A percentile compares a stretch with the other conserved stretches of the same genome.
These are phyloP conservation scores for Trypanosoma lewisi DNA, from an alignment of 208 protist genomes.

Conservation along the genomic window DNA sequence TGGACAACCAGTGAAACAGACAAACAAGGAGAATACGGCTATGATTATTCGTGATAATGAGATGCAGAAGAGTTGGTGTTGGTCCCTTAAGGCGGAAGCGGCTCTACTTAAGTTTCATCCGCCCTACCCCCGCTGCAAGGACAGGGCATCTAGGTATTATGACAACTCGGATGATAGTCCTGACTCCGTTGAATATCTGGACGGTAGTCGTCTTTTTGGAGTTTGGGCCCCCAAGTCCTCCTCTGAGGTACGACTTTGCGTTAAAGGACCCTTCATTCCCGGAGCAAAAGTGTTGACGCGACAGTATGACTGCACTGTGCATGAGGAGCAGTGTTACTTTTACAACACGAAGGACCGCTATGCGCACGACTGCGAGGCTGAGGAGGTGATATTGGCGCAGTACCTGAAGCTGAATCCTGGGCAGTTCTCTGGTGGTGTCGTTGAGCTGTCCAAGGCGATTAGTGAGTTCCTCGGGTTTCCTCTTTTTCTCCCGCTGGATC, in stretches of 20 bases:
- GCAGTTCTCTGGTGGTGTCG: slow-evolving; percentile 14
- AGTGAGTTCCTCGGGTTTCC: slow-evolving; percentile 60
- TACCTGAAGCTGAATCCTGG: slow-evolving; percentile 48
- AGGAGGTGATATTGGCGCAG: slow-evolving; percentile 70
- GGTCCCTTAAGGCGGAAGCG: slow-evolving; percentile 63
- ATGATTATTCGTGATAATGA: slow-evolving; percentile 85
- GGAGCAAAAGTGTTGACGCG: slow-evolving; percentile 21
- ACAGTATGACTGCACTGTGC: slow-evolving; percentile 77
- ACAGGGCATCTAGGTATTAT: slow-evolving; percentile 27
- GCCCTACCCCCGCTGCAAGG: slow-evolving; percentile 76
- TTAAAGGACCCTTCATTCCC: slow-evolving; percentile 50
- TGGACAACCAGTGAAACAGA: slow-evolving; percentile 42
- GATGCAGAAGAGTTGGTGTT: slow-evolving; percentile 86
- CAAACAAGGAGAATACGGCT: slow-evolving; percentile 78
- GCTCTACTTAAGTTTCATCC: slow-evolving; percentile 96
- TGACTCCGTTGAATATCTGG: slow-evolving; percentile 77
- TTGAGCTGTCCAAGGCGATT: slow-evolving; percentile 44
- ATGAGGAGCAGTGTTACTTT: slow-evolving; percentile 94
- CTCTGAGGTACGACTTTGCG: slow-evolving; percentile 92
- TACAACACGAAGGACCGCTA: slow-evolving; percentile 91
- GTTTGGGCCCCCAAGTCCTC: slow-evolving; percentile 94
- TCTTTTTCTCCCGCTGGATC: slow-evolving; percentile 64
- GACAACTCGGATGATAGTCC: slow-evolving; percentile 55
- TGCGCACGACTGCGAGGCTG: slow-evolving; percentile 78
- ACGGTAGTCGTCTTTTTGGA: slow-evolving; percentile 76